Evolutionary conservation across 140 eudicot genomes (phyloP).

Genomic region (Flaveria floridana): DNA sequence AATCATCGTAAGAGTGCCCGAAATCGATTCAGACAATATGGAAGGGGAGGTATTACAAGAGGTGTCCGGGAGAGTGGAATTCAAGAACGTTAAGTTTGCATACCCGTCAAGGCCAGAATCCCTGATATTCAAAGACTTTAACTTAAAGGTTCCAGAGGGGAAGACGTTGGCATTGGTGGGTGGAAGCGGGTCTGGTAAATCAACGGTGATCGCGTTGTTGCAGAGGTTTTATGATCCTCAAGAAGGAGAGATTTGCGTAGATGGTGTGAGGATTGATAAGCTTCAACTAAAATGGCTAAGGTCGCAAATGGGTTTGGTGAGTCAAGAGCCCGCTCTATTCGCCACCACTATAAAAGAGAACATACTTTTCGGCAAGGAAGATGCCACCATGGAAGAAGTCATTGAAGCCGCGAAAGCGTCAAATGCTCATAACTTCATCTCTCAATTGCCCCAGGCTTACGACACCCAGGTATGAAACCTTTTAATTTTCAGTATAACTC

Average conservation of each 20-base stretch:
- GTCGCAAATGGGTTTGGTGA: constrained; percentile 84
- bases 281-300: constrained; percentile 70
- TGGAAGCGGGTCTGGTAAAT: constrained; percentile 82
- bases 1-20: constrained; percentile 59
- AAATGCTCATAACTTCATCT: constrained; percentile 81
- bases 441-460: constrained; percentile 72
- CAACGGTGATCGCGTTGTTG: constrained; percentile 62
- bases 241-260: constrained; percentile 63
- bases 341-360: constrained; percentile 80
- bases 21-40: constrained; percentile 65
- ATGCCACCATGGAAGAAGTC: constrained; percentile 73
- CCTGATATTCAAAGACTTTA: constrained; percentile 47
- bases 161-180: constrained; percentile 72
- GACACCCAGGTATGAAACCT: constrained; percentile 71
- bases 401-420: constrained; percentile 72
- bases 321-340: constrained; percentile 89
- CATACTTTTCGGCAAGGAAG: constrained; percentile 87
- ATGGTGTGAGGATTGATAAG: constrained; percentile 59
- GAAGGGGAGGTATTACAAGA: constrained; percentile 50
- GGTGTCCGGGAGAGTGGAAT: constrained; percentile 61
- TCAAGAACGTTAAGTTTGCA: constrained; percentile 48
- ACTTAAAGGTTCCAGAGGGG: constrained; percentile 59
- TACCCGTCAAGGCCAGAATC: constrained; percentile 82
- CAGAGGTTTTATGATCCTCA: constrained; percentile 71
- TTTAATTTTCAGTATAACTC: background rate